Percentiles rank a stretch among this genome's conserved stretches.
Conservation (phyloP, 352 stramenopile species). For the Globisporangium nagaii region DNA sequence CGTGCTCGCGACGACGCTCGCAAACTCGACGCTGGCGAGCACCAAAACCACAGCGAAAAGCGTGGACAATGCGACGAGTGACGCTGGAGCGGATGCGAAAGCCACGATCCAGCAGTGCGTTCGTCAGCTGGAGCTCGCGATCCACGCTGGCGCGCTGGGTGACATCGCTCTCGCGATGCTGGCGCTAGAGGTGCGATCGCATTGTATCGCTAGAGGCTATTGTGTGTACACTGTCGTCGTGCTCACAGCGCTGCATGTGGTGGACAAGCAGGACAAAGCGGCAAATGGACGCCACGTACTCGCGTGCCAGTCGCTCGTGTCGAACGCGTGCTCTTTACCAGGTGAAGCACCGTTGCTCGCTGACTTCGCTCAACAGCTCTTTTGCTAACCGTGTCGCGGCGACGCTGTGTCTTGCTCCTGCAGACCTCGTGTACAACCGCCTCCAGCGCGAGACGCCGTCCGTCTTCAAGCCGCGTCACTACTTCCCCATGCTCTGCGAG, state of each 20-base stretch:
- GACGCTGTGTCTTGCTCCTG: not conserved
- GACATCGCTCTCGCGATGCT: constrained; percentile 33
- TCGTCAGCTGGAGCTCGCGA: constrained; percentile 30
- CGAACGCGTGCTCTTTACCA: constrained; percentile 39
- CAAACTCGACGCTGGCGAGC: constrained; percentile 5
- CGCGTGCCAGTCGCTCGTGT: constrained; percentile 28
- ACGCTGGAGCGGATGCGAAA: constrained; percentile 20
- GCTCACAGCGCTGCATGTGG: not conserved
- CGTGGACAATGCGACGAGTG: constrained; percentile 4
- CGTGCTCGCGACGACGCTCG: constrained; percentile 31
- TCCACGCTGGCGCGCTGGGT: constrained; percentile 22
- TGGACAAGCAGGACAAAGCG: not conserved
- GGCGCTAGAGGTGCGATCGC: constrained; percentile 17
- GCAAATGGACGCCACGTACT: constrained; percentile 7
- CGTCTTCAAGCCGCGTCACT: constrained; percentile 38
- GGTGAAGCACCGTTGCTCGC: constrained; percentile 23
- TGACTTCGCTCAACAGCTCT: no score
- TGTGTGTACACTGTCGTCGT: no score
- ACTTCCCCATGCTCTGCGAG: constrained; percentile 37
- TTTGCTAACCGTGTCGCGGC: no score
- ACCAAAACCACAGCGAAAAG: not conserved
- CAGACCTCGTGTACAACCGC: constrained; percentile 67
- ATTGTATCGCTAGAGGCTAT: not conserved
- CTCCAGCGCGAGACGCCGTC: constrained; percentile 32
- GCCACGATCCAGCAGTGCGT: constrained; percentile 39